These are phyloP conservation scores for Mycena sanguinolenta DNA, from an alignment of 768 basidiomycete genomes.

Conservation along the genomic window DNA sequence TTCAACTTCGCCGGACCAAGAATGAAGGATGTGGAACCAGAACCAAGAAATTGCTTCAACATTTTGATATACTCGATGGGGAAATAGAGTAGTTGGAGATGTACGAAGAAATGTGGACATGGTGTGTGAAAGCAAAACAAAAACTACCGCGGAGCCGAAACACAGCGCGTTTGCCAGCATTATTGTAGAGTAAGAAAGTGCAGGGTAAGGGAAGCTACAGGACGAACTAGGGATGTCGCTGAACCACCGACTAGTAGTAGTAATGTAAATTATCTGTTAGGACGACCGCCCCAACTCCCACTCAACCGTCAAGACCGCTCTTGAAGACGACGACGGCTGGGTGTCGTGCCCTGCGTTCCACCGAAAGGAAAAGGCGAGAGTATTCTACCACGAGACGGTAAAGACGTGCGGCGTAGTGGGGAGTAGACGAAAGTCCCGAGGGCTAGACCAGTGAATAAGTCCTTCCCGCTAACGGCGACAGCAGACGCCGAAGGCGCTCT, in stretches of 20 bases:
- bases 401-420: too few relatives aligned
- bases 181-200: neutral
- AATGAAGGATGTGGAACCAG: neutral
- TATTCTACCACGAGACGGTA: too few relatives aligned
- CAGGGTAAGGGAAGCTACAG: neutral
- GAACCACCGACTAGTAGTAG: too few relatives aligned
- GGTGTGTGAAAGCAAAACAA: neutral
- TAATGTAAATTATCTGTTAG: too few relatives aligned
- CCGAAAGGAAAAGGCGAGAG: too few relatives aligned
- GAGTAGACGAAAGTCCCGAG: too few relatives aligned
- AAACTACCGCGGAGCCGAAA: neutral
- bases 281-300: too few relatives aligned
- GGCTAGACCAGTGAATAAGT: neutral
- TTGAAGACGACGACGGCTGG: too few relatives aligned
- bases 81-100: neutral
- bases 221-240: neutral
- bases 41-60: neutral
- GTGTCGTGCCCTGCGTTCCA: too few relatives aligned
- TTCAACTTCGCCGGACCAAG: slow-evolving; percentile 8
- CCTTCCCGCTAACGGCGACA: neutral
- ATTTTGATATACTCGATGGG: neutral
- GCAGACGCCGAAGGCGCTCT: neutral
- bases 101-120: neutral
- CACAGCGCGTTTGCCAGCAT: neutral
- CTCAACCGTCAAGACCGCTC: too few relatives aligned